Base-by-base conservation (phyloP, 148 eudicot genomes). In the Fallopia convolvulus region DNA sequence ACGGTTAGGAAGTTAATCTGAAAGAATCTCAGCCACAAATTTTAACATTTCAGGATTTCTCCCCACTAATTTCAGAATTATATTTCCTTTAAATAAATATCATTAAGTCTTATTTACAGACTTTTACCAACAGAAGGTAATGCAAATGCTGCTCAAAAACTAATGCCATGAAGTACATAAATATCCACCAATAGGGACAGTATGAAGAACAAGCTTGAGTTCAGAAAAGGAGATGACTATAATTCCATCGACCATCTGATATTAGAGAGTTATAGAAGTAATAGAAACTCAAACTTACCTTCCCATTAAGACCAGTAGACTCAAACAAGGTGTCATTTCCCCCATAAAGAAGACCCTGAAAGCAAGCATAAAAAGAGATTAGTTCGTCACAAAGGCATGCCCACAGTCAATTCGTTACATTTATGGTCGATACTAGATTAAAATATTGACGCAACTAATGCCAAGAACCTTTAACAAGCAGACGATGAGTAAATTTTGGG, bases 271-370 rank as follows among this genome's bases (percentile, higher is more conserved):
- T 30, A 58, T 39, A 65, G 11, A 42, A 2, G 42, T 15, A 13
- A 8, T 15, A 23, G 30, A 58, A 80, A 63, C 32, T 18, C 55
- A 58, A 74, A 82, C 81, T 80, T 72, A 92, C 99, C 82, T 76
- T 81, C 49, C 90, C 90, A 65, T 90, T 33, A 55, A 93, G 91
- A 76, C 99, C 99, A 58, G 94, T 96, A 58, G 98, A 96, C 81
- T 93, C 99, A 80, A 87, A 90, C 4, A 96, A 84, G 36, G 93
- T 87, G 80, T 96, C 88, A 77, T 93, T 89, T 79, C 89, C 94
- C 75, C 83, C 89, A 79, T 91, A 96, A 12, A 91, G 74, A 87
- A 96, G 94, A 80, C 99, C 99, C 99, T 96, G 89, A 55, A 86
- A 84, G 63, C 41, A 68, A 68, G 44, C 46, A 68, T 68, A 68